Conservation (phyloP, 2,329 filamentous ascomycete genomes). For the Daldinia eschscholtzii region DNA sequence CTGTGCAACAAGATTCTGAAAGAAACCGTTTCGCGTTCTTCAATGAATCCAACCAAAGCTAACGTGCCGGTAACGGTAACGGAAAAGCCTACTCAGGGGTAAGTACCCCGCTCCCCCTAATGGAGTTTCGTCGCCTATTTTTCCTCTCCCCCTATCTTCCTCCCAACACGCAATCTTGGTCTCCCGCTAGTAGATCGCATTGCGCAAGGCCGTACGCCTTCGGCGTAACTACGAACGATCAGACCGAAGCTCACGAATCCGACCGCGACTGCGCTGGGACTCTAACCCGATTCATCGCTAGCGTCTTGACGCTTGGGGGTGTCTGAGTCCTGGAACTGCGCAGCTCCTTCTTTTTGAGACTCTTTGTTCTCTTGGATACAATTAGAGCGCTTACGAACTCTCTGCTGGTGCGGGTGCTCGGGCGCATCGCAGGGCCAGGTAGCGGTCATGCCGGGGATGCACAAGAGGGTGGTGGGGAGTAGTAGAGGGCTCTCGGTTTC, state of each 20-base stretch:
- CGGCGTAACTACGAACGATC: not conserved
- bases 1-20: not conserved
- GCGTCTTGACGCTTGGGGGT: not conserved
- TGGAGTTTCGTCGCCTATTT: not conserved
- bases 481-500: not conserved
- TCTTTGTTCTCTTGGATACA: constrained; percentile 3
- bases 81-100: not conserved
- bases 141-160: not conserved
- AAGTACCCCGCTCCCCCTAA: not conserved
- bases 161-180: not conserved
- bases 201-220: not conserved
- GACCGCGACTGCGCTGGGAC: not conserved
- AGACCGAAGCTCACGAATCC: not conserved
- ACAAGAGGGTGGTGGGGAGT: constrained; percentile 28
- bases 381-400: not conserved
- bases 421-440: constrained; percentile 29
- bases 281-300: not conserved
- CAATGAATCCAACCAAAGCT: not conserved
- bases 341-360: not conserved
- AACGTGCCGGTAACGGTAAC: not conserved
- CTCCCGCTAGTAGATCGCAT: not conserved
- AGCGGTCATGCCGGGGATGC: constrained; percentile 24
- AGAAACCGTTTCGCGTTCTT: not conserved
- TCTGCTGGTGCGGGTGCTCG: constrained; percentile 16
- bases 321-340: too few species aligned